phyloP scores from a whole-genome alignment of 352 stramenopile species.

The Phytopythium kandeliae region DNA sequence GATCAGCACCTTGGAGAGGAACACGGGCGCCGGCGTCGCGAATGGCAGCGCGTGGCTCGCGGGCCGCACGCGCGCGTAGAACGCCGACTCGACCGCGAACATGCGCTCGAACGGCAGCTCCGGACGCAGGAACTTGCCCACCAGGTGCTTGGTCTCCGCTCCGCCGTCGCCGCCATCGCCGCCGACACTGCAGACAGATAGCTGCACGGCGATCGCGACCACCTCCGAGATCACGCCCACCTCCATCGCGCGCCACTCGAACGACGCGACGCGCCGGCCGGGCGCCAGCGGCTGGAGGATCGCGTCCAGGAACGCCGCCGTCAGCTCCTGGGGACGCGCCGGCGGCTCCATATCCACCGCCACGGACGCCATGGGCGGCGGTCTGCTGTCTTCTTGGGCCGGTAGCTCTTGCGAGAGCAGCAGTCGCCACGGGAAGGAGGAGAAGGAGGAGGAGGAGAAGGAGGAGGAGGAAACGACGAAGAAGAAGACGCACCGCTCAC shows the following conservation, averaged over 20 bases:
- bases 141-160: slow-evolving; percentile 23
- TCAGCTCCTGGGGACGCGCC: slow-evolving; percentile 33
- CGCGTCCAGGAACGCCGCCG: slow-evolving; percentile 43
- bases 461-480: no score
- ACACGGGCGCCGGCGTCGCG: slow-evolving; percentile 39
- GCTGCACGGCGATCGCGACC: slow-evolving; percentile 33
- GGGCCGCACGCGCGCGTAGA: slow-evolving; percentile 48
- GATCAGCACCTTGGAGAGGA: slow-evolving; percentile 65
- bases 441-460: no score
- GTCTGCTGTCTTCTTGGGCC: no score
- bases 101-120: slow-evolving; percentile 81
- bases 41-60: slow-evolving; percentile 48
- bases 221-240: slow-evolving; percentile 77
- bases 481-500: no score
- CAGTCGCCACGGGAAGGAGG: no score
- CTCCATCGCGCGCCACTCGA: slow-evolving; percentile 64
- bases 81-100: slow-evolving; percentile 73
- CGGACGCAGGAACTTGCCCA: slow-evolving; percentile 71
- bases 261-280: slow-evolving; percentile 25
- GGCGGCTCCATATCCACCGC: slow-evolving; percentile 6
- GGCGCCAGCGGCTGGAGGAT: slow-evolving; percentile 18
- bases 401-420: no score
- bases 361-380: not conserved
- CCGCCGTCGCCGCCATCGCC: slow-evolving; percentile 3
- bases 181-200: slow-evolving; percentile 11